Evolutionary conservation across 345 rosid species (phyloP).

Genomic region (Cardiospermum halicacabum): DNA sequence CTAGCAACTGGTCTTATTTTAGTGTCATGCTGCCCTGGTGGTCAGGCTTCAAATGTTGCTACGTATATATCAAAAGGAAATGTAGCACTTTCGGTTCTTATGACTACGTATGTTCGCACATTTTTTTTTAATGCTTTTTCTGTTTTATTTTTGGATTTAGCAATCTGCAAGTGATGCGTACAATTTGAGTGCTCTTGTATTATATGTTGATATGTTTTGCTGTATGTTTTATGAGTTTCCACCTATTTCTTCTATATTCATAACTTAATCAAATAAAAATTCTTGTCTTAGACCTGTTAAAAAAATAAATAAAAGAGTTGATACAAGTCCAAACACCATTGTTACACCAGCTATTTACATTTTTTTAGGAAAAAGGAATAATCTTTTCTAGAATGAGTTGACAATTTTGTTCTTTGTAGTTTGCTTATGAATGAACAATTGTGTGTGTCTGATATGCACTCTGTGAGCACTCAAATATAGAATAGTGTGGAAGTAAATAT

Average conservation of each 20-base stretch:
- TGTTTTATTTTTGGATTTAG: slow-evolving; percentile 7
- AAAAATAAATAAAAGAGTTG: background rate
- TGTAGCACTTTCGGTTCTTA: slow-evolving; percentile 94
- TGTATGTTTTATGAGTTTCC: background rate
- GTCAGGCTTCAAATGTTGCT: slow-evolving; percentile 96
- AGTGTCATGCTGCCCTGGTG: slow-evolving; percentile 98
- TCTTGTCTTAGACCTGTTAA: background rate
- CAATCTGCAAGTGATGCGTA: slow-evolving; percentile 4
- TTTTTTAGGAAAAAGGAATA: slow-evolving; percentile 1
- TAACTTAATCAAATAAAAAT: background rate
- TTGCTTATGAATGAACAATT: background rate
- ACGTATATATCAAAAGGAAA: slow-evolving; percentile 95
- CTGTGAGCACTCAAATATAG: too few species aligned
- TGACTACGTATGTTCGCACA: slow-evolving; percentile 74
- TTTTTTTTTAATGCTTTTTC: background rate
- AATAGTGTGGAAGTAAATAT: too few species aligned
- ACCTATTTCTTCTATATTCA: background rate
- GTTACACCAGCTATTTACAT: background rate
- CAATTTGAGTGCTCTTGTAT: background rate
- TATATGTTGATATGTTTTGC: background rate
- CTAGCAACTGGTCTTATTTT: slow-evolving; percentile 95
- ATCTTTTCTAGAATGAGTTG: background rate
- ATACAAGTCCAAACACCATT: background rate
- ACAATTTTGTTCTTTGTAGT: background rate
- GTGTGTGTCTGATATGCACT: background rate